phyloP scores from a whole-genome alignment of 768 basidiomycete species.

The Serendipita vermifera region DNA sequence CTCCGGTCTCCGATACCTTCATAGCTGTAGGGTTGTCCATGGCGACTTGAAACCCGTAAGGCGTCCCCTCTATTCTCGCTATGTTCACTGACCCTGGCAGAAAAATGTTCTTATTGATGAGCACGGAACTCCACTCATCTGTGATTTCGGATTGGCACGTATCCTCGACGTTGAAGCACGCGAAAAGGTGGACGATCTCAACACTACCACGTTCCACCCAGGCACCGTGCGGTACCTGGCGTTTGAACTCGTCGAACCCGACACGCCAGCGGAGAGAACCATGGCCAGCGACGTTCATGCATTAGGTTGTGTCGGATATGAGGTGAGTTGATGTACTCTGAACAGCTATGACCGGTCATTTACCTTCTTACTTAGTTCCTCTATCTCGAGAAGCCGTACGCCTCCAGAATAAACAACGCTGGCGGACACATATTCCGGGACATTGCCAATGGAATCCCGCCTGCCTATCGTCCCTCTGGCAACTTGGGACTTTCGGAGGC shows the following conservation, averaged over 20 bases:
- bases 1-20: neutral
- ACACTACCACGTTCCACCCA: neutral
- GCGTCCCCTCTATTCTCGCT: neutral
- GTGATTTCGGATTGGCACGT: neutral
- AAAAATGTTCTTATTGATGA: neutral
- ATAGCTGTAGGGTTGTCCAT: neutral
- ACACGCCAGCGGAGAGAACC: neutral
- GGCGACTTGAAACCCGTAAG: constrained; percentile 1
- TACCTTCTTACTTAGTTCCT: neutral
- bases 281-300: neutral
- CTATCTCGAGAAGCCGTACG: neutral
- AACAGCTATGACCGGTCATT: neutral
- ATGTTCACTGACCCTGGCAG: neutral
- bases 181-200: neutral
- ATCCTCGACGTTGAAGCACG: neutral
- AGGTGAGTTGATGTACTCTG: neutral
- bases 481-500: too few relatives aligned
- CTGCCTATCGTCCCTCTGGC: neutral
- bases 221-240: neutral
- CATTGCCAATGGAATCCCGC: neutral
- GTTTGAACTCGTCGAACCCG: neutral
- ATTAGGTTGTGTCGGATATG: neutral
- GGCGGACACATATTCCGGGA: neutral
- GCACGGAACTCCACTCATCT: neutral
- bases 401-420: neutral